Evolutionary conservation across 2,329 filamentous ascomycete species (phyloP), one percentile per base, ranked within the genome.

Genomic region (Ceratocystis eucalypticola): DNA sequence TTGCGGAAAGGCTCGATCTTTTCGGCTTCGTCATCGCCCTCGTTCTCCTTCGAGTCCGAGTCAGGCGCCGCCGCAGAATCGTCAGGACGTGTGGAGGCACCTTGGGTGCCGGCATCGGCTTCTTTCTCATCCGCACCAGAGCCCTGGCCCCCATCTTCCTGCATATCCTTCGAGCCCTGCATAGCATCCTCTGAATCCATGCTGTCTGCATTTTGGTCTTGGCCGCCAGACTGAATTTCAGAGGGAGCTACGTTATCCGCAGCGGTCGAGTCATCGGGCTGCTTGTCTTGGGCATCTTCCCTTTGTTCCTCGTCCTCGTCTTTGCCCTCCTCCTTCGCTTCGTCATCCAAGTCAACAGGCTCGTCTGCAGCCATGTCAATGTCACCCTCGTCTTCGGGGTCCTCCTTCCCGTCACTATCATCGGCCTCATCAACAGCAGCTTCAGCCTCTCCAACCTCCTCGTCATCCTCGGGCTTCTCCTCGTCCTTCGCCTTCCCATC

Each of bases 1-100:
- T 96, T 95, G 77, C 94, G 94, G 80, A 96, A 96, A 0, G 91
- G 89, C 70, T 94, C 85, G 59, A 80, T 76, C 48, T 75, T 76
- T 65, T 77, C 75, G 10, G 76, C 74, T 65, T 80, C 77, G 55
- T 77, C 74, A 10, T 78, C 76, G 65, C 78, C 76, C 65, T 82
- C 78, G 48, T 76, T 73, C 33, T 77, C 73, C 61, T 75, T 71
- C 5, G 80, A 76, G n/a, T 77, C 74, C 45, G 77, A 74, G n/a
- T 81, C 77, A 5, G 64, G 48, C n/a, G 77, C 74, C 3, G 77
- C 75, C 48, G 74, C 72, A 37, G 76, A 72, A 25, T 83, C 78
- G 65, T 80, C 78, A 10, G 77, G 75, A 48, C 77, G 76, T 1
- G 82, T 80, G 20, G 79, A 75, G 6, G 76, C 78, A 12, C 85